Percentiles rank a stretch among this genome's conserved stretches.
Evolutionary conservation across 495 filamentous ascomycete species (phyloP).

Genomic region (Lophium mytilinum): DNA sequence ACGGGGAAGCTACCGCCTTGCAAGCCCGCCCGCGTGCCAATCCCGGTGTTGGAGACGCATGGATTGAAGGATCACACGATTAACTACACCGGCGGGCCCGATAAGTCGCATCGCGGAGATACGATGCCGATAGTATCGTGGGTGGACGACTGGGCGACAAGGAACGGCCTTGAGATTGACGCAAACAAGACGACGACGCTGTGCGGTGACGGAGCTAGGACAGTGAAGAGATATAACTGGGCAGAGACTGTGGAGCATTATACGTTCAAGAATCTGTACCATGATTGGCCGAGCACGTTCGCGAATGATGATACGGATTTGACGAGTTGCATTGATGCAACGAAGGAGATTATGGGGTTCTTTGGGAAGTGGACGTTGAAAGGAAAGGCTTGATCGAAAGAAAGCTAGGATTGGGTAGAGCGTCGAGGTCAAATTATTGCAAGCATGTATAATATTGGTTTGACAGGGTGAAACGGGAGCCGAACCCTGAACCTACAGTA

Average conservation of each 20-base stretch:
- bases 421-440: no score
- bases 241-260: slow-evolving; percentile 14
- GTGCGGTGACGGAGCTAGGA: neutral
- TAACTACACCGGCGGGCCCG: slow-evolving; percentile 9
- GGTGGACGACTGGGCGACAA: slow-evolving; percentile 14
- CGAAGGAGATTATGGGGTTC: slow-evolving; percentile 12
- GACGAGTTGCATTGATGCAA: slow-evolving; percentile 14
- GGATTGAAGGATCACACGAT: slow-evolving; percentile 17
- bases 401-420: no score
- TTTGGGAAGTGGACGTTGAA: slow-evolving; percentile 15
- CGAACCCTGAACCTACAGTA: no score
- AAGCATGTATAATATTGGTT: no score
- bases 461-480: no score
- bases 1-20: slow-evolving; percentile 12
- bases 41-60: slow-evolving; percentile 19
- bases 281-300: slow-evolving; percentile 18
- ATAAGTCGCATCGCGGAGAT: neutral
- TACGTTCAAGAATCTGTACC: slow-evolving; percentile 6
- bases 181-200: neutral
- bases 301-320: slow-evolving; percentile 11
- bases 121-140: slow-evolving; percentile 1
- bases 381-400: no score
- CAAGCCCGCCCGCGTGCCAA: slow-evolving; percentile 1
- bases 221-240: slow-evolving; percentile 13
- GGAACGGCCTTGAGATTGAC: slow-evolving; percentile 1